Percentiles rank a stretch among this genome's conserved stretches.
Evolutionary conservation across 164 flowering plant species (phyloP).

Genomic region (Santalum album): DNA sequence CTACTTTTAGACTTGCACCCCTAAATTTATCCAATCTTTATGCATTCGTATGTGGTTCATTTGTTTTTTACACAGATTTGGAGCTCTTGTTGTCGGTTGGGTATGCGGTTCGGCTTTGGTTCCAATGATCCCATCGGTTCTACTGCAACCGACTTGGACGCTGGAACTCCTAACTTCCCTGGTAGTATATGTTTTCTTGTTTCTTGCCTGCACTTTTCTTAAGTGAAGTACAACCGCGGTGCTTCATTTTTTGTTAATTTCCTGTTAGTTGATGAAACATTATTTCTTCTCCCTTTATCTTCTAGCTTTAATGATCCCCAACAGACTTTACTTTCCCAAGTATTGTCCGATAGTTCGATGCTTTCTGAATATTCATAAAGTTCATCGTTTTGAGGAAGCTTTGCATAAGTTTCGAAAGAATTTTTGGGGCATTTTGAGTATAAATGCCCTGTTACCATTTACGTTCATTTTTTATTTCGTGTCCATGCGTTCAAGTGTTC

Average conservation of each 20-base stretch:
- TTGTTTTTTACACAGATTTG: constrained; percentile 38
- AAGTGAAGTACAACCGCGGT: constrained; percentile 32
- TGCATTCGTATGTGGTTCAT: not conserved
- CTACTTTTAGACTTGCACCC: not conserved
- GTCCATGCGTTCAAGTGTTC: too few species aligned
- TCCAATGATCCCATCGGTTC: constrained; percentile 59
- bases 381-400: too few species aligned
- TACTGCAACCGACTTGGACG: constrained; percentile 74
- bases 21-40: not conserved
- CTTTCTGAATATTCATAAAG: too few species aligned
- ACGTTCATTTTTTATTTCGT: too few species aligned
- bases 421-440: too few species aligned
- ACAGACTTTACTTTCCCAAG: too few species aligned
- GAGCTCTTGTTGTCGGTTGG: constrained; percentile 83
- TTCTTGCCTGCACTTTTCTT: constrained; percentile 77
- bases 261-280: not conserved
- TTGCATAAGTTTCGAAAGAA: too few species aligned
- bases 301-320: not conserved
- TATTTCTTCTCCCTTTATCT: not conserved
- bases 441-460: too few species aligned
- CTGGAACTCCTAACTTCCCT: constrained; percentile 88
- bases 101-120: constrained; percentile 64
- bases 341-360: too few species aligned
- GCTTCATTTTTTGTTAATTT: not conserved
- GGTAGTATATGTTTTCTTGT: constrained; percentile 63